Base-by-base conservation (phyloP, 306 rosid species). In the Macrotyloma uniflorum region DNA sequence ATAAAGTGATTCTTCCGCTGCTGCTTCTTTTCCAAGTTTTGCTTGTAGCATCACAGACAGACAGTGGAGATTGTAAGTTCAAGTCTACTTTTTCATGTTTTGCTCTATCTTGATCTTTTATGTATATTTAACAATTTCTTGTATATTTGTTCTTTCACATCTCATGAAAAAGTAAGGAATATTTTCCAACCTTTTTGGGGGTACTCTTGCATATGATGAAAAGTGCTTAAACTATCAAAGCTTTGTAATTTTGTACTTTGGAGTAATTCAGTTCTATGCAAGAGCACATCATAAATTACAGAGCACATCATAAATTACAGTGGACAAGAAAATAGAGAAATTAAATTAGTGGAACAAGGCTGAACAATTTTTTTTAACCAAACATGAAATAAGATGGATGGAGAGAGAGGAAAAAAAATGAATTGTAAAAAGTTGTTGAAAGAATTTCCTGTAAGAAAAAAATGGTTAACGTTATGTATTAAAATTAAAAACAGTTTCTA, bases 1-100 rank as follows among this genome's bases (percentile, higher is more conserved):
- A 46, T 63, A 73, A 74, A 77, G 63, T 83, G 81, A 62, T 86
- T 80, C 77, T 71, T 80, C 79, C 77, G 32, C 76, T 77, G 49
- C 72, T 86, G 10, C 83, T 77, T 57, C 80, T 79, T 20, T 73
- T 73, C 66, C 87, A 80, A 22, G 76, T 81, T 86, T 58, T 83
- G 81, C 43, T 45, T 80, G 85, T 80, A 36, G 63, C 85, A 54
- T 70, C 84, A 20, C 83, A 80, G 74, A 86, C 75, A 67, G 33
- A 74, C 12, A 77, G 9, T 64, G 59, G 66, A 68, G 89, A 86
- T 62, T 74, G 89, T 86, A 68, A 83, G 89, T 75, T 79, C 72
- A 70, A 38, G 65, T 66, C 36, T 65, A 76, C 80, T 51, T 24
- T 43, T 43, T 42, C 30, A 26, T 38, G 26, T 42, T 83, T 55